Percentiles rank a stretch among this genome's conserved stretches.
phyloP scores from a whole-genome alignment of 1,139 yeast species.

The Taphrina populina region DNA sequence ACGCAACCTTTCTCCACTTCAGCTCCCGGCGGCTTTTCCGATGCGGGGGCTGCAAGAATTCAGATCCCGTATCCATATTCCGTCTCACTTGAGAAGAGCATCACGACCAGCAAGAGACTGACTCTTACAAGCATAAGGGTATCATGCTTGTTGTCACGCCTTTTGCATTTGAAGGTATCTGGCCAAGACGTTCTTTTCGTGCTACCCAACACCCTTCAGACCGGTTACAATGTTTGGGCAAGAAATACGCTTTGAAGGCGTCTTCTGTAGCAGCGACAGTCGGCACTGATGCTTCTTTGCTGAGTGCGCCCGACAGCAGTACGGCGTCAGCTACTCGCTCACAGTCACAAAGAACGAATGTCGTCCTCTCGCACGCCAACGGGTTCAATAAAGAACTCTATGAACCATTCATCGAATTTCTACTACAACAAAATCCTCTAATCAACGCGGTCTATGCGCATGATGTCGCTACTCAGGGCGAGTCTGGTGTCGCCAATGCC shows the following conservation, averaged over 20 bases:
- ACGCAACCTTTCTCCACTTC: no score
- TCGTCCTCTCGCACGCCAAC: constrained; percentile 38
- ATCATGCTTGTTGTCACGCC: constrained; percentile 5
- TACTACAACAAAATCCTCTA: background rate
- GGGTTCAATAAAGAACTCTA: constrained; percentile 39
- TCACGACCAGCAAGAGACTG: no score
- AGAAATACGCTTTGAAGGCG: constrained; percentile 2
- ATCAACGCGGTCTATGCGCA: constrained; percentile 34
- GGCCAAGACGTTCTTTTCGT: constrained; percentile 14
- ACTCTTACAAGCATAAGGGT: no score
- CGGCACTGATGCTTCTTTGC: constrained; percentile 1
- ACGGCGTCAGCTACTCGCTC: background rate
- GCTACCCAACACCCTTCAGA: constrained; percentile 5
- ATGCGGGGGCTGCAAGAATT: no score
- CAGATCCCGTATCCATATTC: no score
- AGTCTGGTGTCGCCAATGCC: constrained; percentile 37
- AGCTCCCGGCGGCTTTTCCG: no score
- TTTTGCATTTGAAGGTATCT: constrained; percentile 13
- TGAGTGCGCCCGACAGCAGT: background rate
- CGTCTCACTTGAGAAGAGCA: no score
- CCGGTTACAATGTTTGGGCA: constrained; percentile 18
- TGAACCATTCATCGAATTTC: constrained; percentile 36
- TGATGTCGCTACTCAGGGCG: constrained; percentile 38
- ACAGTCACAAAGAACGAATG: constrained; percentile 16
- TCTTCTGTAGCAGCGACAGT: background rate